phyloP scores from a whole-genome alignment of 108 stramenopile species.

The Cylindrotheca closterium region DNA sequence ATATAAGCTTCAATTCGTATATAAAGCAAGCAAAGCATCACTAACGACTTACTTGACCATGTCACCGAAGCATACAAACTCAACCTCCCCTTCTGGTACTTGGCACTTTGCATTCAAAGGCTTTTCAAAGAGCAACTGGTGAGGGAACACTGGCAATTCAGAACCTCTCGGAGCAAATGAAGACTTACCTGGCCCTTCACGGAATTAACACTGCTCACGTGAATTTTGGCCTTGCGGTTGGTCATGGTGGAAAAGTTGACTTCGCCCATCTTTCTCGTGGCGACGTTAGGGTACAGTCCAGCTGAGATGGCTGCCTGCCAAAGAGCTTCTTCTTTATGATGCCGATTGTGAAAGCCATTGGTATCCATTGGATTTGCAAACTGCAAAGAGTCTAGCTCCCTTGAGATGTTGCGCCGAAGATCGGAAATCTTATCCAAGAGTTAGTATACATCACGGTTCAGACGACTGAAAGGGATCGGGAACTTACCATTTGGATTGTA shows the following conservation, averaged over 20 bases:
- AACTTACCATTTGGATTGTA: constrained; percentile 45
- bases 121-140: constrained; percentile 22
- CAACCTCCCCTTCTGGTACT: constrained; percentile 55
- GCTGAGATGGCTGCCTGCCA: constrained; percentile 68
- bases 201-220: constrained; percentile 68
- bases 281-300: constrained; percentile 77
- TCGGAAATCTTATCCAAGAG: constrained; percentile 59
- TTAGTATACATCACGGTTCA: too few species aligned
- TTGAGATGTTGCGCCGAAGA: constrained; percentile 49
- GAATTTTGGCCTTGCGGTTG: constrained; percentile 72
- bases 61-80: constrained; percentile 59
- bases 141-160: neutral
- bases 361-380: constrained; percentile 33
- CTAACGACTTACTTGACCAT: neutral
- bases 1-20: too few species aligned
- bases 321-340: constrained; percentile 43
- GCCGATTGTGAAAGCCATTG: constrained; percentile 52
- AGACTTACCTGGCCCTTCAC: constrained; percentile 42
- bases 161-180: neutral
- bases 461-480: too few species aligned
- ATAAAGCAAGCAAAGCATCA: too few species aligned
- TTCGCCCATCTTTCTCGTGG: constrained; percentile 54
- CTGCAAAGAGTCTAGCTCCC: constrained; percentile 57
- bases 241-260: constrained; percentile 71
- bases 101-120: constrained; percentile 52